Evolutionary conservation across 352 stramenopile species (phyloP).

Genomic region (Phytophthora capsici): DNA sequence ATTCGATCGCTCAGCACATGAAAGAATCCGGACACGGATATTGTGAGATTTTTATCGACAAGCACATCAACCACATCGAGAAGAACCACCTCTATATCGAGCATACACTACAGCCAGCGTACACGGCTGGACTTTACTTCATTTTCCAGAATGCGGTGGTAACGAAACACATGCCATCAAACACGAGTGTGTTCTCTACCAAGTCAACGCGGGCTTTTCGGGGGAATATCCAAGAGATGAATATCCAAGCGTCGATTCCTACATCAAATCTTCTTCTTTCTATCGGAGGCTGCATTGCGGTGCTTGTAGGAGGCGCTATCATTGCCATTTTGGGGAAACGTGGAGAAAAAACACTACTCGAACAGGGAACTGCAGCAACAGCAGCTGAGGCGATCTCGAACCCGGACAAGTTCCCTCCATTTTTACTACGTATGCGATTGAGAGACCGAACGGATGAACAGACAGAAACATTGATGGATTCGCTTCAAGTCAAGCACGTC

Average conservation of each 20-base stretch:
- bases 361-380: constrained; percentile 1
- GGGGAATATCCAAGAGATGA: constrained; percentile 18
- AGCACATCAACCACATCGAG: constrained; percentile 16
- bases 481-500: constrained; percentile 4
- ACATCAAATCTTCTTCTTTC: constrained; percentile 4
- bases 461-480: neutral
- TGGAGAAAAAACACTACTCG: neutral
- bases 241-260: constrained; percentile 18
- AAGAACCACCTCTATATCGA: constrained; percentile 56
- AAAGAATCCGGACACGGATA: neutral
- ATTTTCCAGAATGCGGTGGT: constrained; percentile 44
- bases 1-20: neutral
- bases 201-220: constrained; percentile 10
- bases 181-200: neutral
- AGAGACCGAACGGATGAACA: neutral
- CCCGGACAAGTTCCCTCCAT: constrained; percentile 13
- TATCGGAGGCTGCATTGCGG: neutral
- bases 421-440: constrained; percentile 9
- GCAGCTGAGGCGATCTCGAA: constrained; percentile 11
- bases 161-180: neutral
- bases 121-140: constrained; percentile 42
- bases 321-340: neutral
- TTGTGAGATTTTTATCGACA: constrained; percentile 3
- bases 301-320: neutral
- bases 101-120: constrained; percentile 38